Evolutionary conservation across 2,329 filamentous ascomycete species (phyloP).

Genomic region (Alternaria dauci): DNA sequence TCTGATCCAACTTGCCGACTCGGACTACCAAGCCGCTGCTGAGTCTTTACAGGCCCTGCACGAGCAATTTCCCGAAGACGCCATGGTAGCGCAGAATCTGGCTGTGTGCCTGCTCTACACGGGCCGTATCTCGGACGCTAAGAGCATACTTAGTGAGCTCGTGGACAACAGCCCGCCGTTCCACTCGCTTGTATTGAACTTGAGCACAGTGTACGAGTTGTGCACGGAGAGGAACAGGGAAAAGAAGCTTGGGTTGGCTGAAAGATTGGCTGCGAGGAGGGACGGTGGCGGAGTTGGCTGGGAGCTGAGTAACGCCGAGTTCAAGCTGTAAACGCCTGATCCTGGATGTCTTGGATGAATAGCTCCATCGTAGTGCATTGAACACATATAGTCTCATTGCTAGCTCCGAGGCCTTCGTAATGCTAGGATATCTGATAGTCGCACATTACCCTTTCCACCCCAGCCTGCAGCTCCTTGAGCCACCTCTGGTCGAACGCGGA

Average conservation of each 20-base stretch:
- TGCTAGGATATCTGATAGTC: slow-evolving; percentile 66
- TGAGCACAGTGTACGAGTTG: slow-evolving; percentile 90
- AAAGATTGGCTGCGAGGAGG: slow-evolving; percentile 70
- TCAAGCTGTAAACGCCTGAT: slow-evolving; percentile 68
- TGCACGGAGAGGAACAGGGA: slow-evolving; percentile 78
- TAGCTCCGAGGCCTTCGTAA: slow-evolving; percentile 29
- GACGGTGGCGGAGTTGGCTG: slow-evolving; percentile 65
- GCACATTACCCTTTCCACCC: slow-evolving; percentile 80
- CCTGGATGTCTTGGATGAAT: background rate
- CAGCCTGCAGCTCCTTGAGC: slow-evolving; percentile 78
- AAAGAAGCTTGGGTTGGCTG: slow-evolving; percentile 75
- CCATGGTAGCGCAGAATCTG: slow-evolving; percentile 81
- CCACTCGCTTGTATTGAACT: slow-evolving; percentile 84
- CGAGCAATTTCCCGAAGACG: slow-evolving; percentile 61
- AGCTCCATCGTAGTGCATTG: too few relatives aligned
- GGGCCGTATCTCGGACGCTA: slow-evolving; percentile 72
- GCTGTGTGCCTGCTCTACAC: slow-evolving; percentile 86
- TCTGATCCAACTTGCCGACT: slow-evolving; percentile 80
- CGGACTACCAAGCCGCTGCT: slow-evolving; percentile 71
- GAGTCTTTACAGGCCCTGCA: slow-evolving; percentile 66
- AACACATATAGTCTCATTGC: background rate
- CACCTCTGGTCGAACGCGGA: slow-evolving; percentile 77
- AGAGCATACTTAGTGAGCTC: slow-evolving; percentile 70
- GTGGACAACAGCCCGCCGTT: slow-evolving; percentile 68
- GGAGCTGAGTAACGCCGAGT: slow-evolving; percentile 76